Percentiles rank a stretch among this genome's conserved stretches.
These are phyloP conservation scores for Neurospora hispaniola DNA, from an alignment of 495 filamentous ascomycete species.

Conservation along the genomic window DNA sequence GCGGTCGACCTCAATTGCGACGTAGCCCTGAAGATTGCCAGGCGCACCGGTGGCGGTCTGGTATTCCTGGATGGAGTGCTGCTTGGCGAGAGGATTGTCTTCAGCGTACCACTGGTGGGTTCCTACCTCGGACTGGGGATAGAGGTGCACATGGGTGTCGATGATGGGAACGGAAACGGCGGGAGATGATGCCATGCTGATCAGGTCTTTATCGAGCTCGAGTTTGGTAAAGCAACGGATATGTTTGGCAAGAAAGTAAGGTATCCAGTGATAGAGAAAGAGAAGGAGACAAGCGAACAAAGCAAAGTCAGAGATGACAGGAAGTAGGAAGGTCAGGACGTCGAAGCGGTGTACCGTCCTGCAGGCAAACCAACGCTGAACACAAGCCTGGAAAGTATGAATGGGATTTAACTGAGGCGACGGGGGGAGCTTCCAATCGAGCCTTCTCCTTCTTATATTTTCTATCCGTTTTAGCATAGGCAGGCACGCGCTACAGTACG, in stretches of 20 bases:
- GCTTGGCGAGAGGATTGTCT: slow-evolving; percentile 43
- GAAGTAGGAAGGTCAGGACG: background rate
- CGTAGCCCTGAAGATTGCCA: slow-evolving; percentile 49
- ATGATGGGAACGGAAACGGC: slow-evolving; percentile 39
- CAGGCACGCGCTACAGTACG: background rate
- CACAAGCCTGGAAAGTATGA: background rate
- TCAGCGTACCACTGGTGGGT: slow-evolving; percentile 56
- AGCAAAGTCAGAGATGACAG: background rate
- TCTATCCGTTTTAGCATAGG: background rate
- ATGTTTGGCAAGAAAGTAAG: background rate
- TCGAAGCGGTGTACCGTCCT: background rate
- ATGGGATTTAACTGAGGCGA: background rate
- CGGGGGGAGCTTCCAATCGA: background rate
- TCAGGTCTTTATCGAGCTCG: background rate
- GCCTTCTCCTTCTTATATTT: background rate
- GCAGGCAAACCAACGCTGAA: background rate
- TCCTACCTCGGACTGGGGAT: slow-evolving; percentile 50
- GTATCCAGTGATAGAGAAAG: background rate
- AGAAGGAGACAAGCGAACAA: background rate
- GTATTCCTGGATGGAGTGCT: slow-evolving; percentile 56
- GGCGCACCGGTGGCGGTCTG: slow-evolving; percentile 21
- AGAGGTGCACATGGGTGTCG: slow-evolving; percentile 86
- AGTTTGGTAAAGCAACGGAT: background rate
- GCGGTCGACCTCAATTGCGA: slow-evolving; percentile 76
- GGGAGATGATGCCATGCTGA: background rate